Base-by-base conservation (phyloP, 208 protist species). In the Leishmania martiniquensis region DNA sequence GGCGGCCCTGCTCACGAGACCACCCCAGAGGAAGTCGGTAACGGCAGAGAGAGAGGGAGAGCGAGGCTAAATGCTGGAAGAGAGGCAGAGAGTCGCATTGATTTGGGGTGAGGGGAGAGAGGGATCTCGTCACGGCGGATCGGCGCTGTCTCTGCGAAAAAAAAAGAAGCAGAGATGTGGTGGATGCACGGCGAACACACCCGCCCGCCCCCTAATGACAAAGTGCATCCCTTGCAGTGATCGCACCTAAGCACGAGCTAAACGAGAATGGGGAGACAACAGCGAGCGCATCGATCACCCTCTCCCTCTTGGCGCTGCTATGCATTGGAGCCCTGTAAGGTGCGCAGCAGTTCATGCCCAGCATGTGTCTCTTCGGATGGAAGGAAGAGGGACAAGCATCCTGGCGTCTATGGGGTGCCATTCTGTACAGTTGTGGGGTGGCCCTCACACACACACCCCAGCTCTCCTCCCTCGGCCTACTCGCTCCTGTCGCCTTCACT, bases 1-100 rank as follows among this genome's bases (percentile, higher is more conserved):
- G 57, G 86, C 82, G 0, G 72, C 85, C 7, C 72, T 97, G 25
- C 73, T 97, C 32, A 93, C 91, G n/a, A 85, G 88, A 5, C 87
- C 85, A 1, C 84, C 88, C 12, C 85, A 81, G 34, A 59, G 62
- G 52, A 39, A 57, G 37, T 20, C 4, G 45, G 37, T 32, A 29
- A 25, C 44, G 6, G 67, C 15, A 10, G 17, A 37, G 67, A 20
- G 2, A 1, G 29, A 1, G 13, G 67, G 4, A 10, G 17, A 37
- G 67, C 20, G 2, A 1, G 29, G 0, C 4, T 37, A 72, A 57
- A 22, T 12, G 4, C 7, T 44, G 2, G 15, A 57, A 59, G 52
- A 32, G 17, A 39, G 1, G 2, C 39, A 32, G 71, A 34, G 17
- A 51, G 34, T 37, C 0, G 62, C 22, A 37, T 68, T 20, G 34